A percentile compares a stretch with the other conserved stretches of the same genome.
These are phyloP conservation scores for Theobroma cacao DNA, from an alignment of 345 rosid genomes.

Conservation along the genomic window DNA sequence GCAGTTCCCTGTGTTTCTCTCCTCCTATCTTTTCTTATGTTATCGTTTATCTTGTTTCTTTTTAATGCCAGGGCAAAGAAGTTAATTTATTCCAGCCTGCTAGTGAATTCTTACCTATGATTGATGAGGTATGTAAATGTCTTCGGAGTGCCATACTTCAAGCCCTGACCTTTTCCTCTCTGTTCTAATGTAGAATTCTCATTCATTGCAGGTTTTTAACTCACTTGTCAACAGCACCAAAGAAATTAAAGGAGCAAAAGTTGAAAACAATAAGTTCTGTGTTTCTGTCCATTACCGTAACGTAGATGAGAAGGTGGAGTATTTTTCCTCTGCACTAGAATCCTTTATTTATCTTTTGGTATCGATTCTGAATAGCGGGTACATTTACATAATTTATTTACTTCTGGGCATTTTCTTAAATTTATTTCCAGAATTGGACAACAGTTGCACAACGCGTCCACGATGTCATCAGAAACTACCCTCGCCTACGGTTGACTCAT, in stretches of 20 bases:
- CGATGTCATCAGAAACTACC: slow-evolving; percentile 49
- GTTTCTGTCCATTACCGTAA: slow-evolving; percentile 95
- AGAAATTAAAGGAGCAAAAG: slow-evolving; percentile 66
- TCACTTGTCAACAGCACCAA: slow-evolving; percentile 61
- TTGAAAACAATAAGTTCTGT: slow-evolving; percentile 90
- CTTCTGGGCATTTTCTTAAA: neutral
- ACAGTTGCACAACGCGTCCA: slow-evolving; percentile 53
- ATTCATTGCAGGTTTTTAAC: slow-evolving; percentile 51
- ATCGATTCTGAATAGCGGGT: neutral
- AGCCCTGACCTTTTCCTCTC: neutral
- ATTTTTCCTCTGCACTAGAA: neutral
- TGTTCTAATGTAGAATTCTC: neutral
- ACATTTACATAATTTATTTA: neutral
- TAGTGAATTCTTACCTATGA: slow-evolving; percentile 69
- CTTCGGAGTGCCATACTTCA: neutral
- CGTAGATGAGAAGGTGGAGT: slow-evolving; percentile 66
- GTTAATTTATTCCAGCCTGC: slow-evolving; percentile 81
- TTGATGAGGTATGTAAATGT: slow-evolving; percentile 43
- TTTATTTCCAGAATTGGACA: slow-evolving; percentile 52
- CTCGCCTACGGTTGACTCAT: slow-evolving; percentile 57
- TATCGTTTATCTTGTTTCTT: slow-evolving; percentile 20
- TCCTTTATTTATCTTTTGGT: neutral
- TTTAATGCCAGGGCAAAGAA: slow-evolving; percentile 50
- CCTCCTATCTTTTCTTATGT: neutral
- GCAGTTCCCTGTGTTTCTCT: neutral